Percentiles rank a stretch among this genome's conserved stretches.
phyloP scores from a whole-genome alignment of 139 green algal species.

The Picochlorum sp. region DNA sequence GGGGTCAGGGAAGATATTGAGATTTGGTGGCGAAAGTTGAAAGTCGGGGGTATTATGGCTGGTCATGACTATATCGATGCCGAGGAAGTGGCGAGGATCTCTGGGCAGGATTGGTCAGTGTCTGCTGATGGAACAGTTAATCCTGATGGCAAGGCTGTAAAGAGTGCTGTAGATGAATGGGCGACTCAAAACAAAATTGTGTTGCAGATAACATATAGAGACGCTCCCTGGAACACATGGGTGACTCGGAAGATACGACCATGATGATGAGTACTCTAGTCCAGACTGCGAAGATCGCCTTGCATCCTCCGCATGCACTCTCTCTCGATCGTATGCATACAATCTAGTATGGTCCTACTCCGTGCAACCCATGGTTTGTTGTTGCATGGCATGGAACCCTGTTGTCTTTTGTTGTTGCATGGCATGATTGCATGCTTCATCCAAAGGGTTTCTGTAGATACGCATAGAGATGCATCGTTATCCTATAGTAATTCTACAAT shows the following conservation, averaged over 20 bases:
- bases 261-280: too few relatives aligned
- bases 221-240: background rate
- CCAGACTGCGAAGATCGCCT: too few relatives aligned
- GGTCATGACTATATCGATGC: constrained; percentile 25
- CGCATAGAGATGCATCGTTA: too few relatives aligned
- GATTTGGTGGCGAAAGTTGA: constrained; percentile 38
- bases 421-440: too few relatives aligned
- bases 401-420: too few relatives aligned
- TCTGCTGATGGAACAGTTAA: constrained; percentile 27
- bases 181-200: constrained; percentile 7
- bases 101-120: constrained; percentile 20
- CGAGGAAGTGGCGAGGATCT: background rate
- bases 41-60: constrained; percentile 23
- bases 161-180: constrained; percentile 39
- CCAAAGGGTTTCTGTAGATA: too few relatives aligned
- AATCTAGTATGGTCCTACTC: too few relatives aligned
- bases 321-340: too few relatives aligned
- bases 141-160: constrained; percentile 21
- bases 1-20: constrained; percentile 26
- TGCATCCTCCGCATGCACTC: too few relatives aligned
- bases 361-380: too few relatives aligned
- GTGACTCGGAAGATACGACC: background rate
- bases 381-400: too few relatives aligned
- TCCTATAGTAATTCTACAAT: too few relatives aligned
- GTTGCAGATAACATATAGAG: background rate